Base-by-base conservation (phyloP, 495 filamentous ascomycete species). In the Penicillium lividum region DNA sequence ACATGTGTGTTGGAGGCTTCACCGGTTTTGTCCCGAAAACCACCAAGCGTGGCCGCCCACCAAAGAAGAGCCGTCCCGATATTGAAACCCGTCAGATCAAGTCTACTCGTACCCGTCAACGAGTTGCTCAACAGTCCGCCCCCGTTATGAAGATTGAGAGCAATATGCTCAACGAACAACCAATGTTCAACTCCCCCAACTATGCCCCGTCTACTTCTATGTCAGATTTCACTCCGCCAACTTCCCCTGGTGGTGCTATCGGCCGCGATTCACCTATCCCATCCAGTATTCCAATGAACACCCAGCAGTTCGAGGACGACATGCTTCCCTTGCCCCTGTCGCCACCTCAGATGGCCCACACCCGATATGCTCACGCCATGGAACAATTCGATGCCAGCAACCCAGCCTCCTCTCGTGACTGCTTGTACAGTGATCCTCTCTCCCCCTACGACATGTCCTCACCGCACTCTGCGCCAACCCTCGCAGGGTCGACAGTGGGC, bases 1-100 rank as follows among this genome's bases (percentile, higher is more conserved):
- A 92, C 31, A 94, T 94, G 87, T 98, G 94, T 73, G 85, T 91
- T 44, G 95, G 95, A 40, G 92, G 89, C 3, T 93, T 96, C 64
- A 90, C 92, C 60, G 91, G 90, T 13, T 81, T 92, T 50, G 84
- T 90, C 18, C 87, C 88, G 63, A 89, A 88, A 60, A 79, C 79
- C 9, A 84, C 83, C 18, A 87, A 87, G 61, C 84, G 86, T 47
- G 86, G 86, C 53, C 76, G 86, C 42, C 86, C 67, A 7, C 67
- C 86, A 16, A 87, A 86, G 79, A 86, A 86, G 68, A 75, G 76
- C 47, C 73, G 84, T 36, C 84, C 83, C 9, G 84, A 85, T 58
- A 73, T 87, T 60, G 88, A 91, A 22, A 83, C 87, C 53, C 82
- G 88, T 31, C 77, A 83, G 33, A 82, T 86, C 3, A 92, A 92